These are phyloP conservation scores for Ophiocordyceps unilateralis DNA, from an alignment of 2,329 filamentous ascomycete species.

Conservation along the genomic window DNA sequence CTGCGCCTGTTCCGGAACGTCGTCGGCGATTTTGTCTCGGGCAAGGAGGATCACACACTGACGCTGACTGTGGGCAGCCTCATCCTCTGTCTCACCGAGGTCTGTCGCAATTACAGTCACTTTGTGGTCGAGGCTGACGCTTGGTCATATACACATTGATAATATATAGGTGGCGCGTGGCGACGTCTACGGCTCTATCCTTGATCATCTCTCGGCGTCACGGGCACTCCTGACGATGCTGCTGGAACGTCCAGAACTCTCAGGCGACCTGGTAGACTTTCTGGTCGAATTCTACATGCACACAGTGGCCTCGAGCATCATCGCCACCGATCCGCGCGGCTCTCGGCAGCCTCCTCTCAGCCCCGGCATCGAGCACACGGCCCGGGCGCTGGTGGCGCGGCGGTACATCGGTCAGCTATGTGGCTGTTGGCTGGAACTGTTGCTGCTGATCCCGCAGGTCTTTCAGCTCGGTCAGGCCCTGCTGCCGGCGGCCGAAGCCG, in stretches of 20 bases:
- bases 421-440: constrained; percentile 21
- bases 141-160: no score
- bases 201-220: constrained; percentile 26
- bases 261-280: constrained; percentile 22
- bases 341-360: constrained; percentile 13
- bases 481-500: constrained; percentile 11
- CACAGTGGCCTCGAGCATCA: constrained; percentile 27
- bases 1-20: constrained; percentile 17
- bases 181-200: constrained; percentile 26
- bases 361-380: constrained; percentile 13
- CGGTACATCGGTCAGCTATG: constrained; percentile 19
- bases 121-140: no score
- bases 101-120: constrained; percentile 6
- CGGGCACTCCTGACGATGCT: constrained; percentile 22
- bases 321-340: constrained; percentile 20
- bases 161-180: constrained; percentile 18
- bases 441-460: constrained; percentile 19
- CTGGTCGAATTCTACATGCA: constrained; percentile 31
- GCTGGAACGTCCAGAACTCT: constrained; percentile 13
- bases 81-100: constrained; percentile 29
- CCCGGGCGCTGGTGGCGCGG: constrained; percentile 10
- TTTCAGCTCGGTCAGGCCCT: constrained; percentile 25
- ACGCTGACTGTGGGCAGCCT: constrained; percentile 25
- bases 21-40: constrained; percentile 16
- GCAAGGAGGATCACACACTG: constrained; percentile 17